These are phyloP conservation scores for Aspergillus homomorphus DNA, from an alignment of 495 filamentous ascomycete species.

Conservation along the genomic window DNA sequence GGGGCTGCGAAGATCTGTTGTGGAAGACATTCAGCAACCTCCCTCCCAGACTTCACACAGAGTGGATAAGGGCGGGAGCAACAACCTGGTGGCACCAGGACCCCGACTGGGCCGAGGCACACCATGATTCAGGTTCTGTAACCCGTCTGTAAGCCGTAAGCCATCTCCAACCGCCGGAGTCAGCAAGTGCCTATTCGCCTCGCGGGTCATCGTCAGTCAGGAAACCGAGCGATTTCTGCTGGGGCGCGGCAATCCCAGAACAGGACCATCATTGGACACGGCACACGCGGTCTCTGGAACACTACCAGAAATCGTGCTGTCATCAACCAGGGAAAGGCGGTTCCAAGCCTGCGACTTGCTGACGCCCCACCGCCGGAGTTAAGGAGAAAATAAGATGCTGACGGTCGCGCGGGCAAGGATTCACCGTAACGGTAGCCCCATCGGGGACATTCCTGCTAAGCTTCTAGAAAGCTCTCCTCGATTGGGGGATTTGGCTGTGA, in stretches of 20 bases:
- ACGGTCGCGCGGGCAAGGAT: not conserved
- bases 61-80: not conserved
- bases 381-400: conserved; percentile 4
- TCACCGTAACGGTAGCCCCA: not conserved
- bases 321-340: not conserved
- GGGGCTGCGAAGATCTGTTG: not conserved
- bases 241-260: not conserved
- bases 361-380: conserved; percentile 3
- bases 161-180: too few species aligned
- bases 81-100: not conserved
- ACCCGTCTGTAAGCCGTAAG: not conserved
- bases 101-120: not conserved
- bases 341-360: not conserved
- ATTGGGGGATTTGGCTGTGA: not conserved
- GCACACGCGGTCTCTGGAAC: not conserved
- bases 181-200: not conserved
- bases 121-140: not conserved
- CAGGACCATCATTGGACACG: not conserved
- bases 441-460: not conserved
- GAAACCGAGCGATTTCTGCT: not conserved
- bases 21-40: not conserved
- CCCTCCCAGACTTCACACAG: not conserved
- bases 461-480: not conserved
- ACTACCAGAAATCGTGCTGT: not conserved
- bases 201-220: not conserved